Percentiles rank a stretch among this genome's conserved stretches.
Conservation (phyloP, 192 early-diverging fungal species). For the Backusella psychrophila region DNA sequence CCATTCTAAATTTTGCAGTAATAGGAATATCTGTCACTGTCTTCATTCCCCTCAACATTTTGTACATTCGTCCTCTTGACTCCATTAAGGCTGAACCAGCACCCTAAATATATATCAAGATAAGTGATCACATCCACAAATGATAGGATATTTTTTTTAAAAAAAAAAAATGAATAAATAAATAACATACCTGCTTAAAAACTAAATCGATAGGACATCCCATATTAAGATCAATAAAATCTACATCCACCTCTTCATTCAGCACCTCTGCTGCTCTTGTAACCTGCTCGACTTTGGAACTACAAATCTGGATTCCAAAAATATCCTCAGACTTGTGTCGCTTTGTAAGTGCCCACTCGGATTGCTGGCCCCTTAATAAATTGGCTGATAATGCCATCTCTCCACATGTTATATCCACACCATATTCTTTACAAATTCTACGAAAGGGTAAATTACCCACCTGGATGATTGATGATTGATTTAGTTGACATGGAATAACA, state of each 20-base stretch:
- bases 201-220: constrained; percentile 95
- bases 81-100: constrained; percentile 82
- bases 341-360: constrained; percentile 81
- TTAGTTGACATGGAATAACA: not conserved
- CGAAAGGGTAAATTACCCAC: constrained; percentile 97
- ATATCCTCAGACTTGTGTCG: constrained; percentile 85
- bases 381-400: constrained; percentile 87
- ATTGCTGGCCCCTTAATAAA: constrained; percentile 61
- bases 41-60: constrained; percentile 75
- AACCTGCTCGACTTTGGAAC: constrained; percentile 56
- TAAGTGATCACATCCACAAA: not conserved
- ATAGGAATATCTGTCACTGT: constrained; percentile 74
- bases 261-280: constrained; percentile 69
- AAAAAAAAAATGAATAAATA: too few relatives aligned
- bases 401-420: constrained; percentile 95
- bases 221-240: constrained; percentile 96
- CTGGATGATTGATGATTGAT: not conserved
- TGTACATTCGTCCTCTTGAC: constrained; percentile 59
- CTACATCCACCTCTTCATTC: constrained; percentile 63
- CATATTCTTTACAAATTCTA: constrained; percentile 88
- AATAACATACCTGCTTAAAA: constrained; percentile 41
- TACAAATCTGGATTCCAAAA: constrained; percentile 92
- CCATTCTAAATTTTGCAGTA: constrained; percentile 91
- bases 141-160: too few relatives aligned
- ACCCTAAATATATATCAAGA: constrained; percentile 47